phyloP scores from a whole-genome alignment of 805 yeast species.

The Metschnikowia lachancei region DNA sequence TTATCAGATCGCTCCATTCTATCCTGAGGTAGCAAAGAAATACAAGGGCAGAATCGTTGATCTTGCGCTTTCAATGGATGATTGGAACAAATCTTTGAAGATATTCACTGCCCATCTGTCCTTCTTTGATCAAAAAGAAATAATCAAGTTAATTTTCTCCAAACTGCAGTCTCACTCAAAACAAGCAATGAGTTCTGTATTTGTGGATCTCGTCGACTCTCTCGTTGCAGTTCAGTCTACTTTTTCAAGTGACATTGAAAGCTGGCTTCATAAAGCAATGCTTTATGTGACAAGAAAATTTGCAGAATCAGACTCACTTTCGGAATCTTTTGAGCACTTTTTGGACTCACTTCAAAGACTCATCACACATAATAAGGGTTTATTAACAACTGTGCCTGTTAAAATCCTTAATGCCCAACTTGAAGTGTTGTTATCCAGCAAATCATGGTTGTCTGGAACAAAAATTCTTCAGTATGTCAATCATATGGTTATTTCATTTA shows the following conservation, averaged over 20 bases:
- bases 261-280: conserved; percentile 59
- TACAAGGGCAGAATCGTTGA: conserved; percentile 12
- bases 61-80: conserved; percentile 18
- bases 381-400: conserved; percentile 42
- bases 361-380: neutral
- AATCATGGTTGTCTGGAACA: conserved; percentile 44
- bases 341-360: conserved; percentile 22
- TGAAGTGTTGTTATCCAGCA: conserved; percentile 52
- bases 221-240: conserved; percentile 10
- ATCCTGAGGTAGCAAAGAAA: conserved; percentile 11
- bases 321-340: conserved; percentile 33
- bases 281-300: conserved; percentile 62
- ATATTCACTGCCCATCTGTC: conserved; percentile 16
- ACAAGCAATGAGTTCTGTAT: conserved; percentile 26
- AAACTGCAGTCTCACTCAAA: conserved; percentile 26
- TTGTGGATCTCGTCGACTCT: conserved; percentile 27
- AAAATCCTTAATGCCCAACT: conserved; percentile 58
- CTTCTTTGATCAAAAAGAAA: conserved; percentile 13
- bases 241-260: conserved; percentile 23
- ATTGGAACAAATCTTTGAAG: conserved; percentile 22
- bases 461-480: conserved; percentile 47
- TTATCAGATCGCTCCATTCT: conserved; percentile 14
- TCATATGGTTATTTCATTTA: conserved; percentile 37
- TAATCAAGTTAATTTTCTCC: conserved; percentile 23
- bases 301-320: conserved; percentile 45